These are phyloP conservation scores for Barnettozyma populi DNA, from an alignment of 805 yeast genomes.

Conservation along the genomic window DNA sequence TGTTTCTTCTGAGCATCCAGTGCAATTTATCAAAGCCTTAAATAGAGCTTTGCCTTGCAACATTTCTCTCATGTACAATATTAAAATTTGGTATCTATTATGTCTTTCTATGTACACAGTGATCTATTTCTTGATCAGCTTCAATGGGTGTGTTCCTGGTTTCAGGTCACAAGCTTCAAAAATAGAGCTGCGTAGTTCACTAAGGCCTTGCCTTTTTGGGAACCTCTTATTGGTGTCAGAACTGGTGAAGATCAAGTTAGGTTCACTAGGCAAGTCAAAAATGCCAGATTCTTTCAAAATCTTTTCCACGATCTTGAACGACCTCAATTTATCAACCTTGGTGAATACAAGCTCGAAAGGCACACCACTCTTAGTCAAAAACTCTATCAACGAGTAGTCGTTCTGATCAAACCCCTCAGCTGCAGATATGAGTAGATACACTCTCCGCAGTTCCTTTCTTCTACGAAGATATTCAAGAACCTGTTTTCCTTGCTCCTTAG, in stretches of 20 bases:
- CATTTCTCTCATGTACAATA: conserved; percentile 14
- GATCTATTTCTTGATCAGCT: conserved; percentile 11
- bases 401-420: conserved; percentile 51
- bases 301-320: conserved; percentile 33
- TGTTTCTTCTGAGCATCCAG: neutral
- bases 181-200: conserved; percentile 45
- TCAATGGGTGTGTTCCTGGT: conserved; percentile 21
- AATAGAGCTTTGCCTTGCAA: neutral
- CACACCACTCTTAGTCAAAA: conserved; percentile 48
- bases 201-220: conserved; percentile 45
- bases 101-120: neutral
- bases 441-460: conserved; percentile 49
- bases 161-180: conserved; percentile 47
- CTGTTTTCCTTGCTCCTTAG: conserved; percentile 59
- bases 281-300: conserved; percentile 34
- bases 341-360: conserved; percentile 75
- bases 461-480: conserved; percentile 56
- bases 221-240: conserved; percentile 33
- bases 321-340: conserved; percentile 57
- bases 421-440: conserved; percentile 58
- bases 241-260: conserved; percentile 45
- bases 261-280: conserved; percentile 37
- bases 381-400: conserved; percentile 49
- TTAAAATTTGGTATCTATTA: neutral
- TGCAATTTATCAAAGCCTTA: neutral